Evolutionary conservation across 2,329 filamentous ascomycete genomes (phyloP), one percentile per base, ranked within the genome.

Genomic region (Coniochaeta sp.): DNA sequence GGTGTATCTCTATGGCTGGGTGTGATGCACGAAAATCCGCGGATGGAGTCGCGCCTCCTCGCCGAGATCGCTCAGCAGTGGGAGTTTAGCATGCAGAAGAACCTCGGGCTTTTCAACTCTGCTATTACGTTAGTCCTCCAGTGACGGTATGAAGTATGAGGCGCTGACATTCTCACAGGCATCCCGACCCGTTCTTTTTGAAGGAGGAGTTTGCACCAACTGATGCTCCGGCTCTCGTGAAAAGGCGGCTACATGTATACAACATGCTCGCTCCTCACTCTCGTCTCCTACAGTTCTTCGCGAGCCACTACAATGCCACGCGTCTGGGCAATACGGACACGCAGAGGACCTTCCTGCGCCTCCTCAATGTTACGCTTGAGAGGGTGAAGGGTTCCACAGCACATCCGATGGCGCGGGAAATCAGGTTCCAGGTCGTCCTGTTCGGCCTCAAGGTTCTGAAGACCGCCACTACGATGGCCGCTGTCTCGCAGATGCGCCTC

Each of bases 1-100:
- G 95, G 94, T 6, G 87, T 96, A 31, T 96, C 94, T 4, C 74
- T 99, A 6, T 99, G 94, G 94, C 83, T 96, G 55, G 94, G 94
- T 24, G 89, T 97, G 13, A 95, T 97, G 62, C 94, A 97, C 61
- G 94, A 99, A 66, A 97, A 96, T 62, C 89, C 91, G 3, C 81
- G 82, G 52, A 85, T 96, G 68, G 91, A 96, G 67, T 81, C 92
- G 8, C 85, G 91, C 55, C 83, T 99, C 52, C 71, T 99, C 28
- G 85, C 84, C 50, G 90, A 95, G 65, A 89, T 97, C 60, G 86
- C 87, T 9, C 87, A 94, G 63, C 88, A 92, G 56, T 99, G 92
- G 89, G 92, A 97, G 67, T 76, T 79, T 52, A 94, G 87, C 4
- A 84, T 96, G 45, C 80, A 88, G 53, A 85, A 82, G 59, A 83